phyloP scores from a whole-genome alignment of 257 asterid species.

The Rubia yunnanensis region DNA sequence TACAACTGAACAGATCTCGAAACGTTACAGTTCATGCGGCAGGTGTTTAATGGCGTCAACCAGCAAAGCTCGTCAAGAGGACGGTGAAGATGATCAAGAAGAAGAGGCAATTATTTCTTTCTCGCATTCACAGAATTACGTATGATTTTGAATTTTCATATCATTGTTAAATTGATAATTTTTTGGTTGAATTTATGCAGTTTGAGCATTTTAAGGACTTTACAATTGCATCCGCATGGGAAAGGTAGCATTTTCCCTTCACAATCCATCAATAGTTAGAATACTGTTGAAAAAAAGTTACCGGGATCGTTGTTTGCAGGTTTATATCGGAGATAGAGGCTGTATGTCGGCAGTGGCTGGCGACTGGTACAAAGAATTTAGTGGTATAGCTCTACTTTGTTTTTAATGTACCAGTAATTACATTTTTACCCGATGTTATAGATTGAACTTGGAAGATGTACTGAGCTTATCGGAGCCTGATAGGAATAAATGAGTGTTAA shows the following conservation, averaged over 20 bases:
- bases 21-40: not conserved
- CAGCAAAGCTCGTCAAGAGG: slow-evolving; percentile 19
- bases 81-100: slow-evolving; percentile 39
- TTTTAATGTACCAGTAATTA: not conserved
- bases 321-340: slow-evolving; percentile 92
- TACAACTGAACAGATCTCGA: not conserved
- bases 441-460: not conserved
- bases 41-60: slow-evolving; percentile 36
- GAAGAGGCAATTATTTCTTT: slow-evolving; percentile 29
- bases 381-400: slow-evolving; percentile 36
- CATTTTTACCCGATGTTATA: not conserved
- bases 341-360: slow-evolving; percentile 81
- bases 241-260: slow-evolving; percentile 36
- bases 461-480: not conserved
- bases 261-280: not conserved
- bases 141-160: not conserved
- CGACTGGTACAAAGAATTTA: slow-evolving; percentile 69
- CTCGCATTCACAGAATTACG: not conserved
- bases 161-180: not conserved
- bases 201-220: slow-evolving; percentile 83
- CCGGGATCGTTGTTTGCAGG: slow-evolving; percentile 26
- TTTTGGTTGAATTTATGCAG: slow-evolving; percentile 33
- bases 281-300: not conserved
- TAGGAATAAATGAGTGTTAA: not conserved
- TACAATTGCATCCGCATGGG: slow-evolving; percentile 91